phyloP scores from a whole-genome alignment of 2,329 filamentous ascomycete species.

The Ophiostoma angusticollis region DNA sequence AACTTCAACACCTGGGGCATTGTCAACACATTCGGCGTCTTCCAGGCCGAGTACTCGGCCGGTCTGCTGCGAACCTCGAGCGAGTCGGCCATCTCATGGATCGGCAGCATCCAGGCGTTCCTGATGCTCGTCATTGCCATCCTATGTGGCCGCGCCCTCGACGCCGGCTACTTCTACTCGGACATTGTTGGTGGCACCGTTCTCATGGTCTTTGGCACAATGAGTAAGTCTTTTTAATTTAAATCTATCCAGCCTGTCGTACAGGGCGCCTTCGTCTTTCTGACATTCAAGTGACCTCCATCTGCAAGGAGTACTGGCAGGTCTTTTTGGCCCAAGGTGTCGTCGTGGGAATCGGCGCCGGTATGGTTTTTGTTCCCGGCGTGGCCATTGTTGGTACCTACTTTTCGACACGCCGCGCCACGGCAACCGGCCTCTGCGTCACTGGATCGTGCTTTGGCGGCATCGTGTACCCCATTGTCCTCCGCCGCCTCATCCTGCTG shows the following conservation, averaged over 20 bases:
- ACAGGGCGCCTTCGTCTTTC: neutral
- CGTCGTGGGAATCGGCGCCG: constrained; percentile 42
- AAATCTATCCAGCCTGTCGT: no score
- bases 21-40: constrained; percentile 6
- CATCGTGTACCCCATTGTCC: constrained; percentile 12
- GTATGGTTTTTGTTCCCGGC: constrained; percentile 41
- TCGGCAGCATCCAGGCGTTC: constrained; percentile 34
- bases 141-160: constrained; percentile 32
- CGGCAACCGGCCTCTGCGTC: constrained; percentile 5
- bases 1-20: constrained; percentile 11
- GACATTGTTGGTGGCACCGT: constrained; percentile 29
- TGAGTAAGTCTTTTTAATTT: constrained; percentile 15
- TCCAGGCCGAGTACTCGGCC: constrained; percentile 6
- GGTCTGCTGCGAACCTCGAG: constrained; percentile 3
- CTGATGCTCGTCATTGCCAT: constrained; percentile 30
- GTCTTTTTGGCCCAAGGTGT: constrained; percentile 41
- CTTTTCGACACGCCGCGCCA: constrained; percentile 7
- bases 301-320: constrained; percentile 32
- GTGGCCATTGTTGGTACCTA: constrained; percentile 46
- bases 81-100: constrained; percentile 26
- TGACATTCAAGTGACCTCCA: constrained; percentile 20
- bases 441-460: constrained; percentile 20
- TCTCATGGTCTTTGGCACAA: constrained; percentile 33
- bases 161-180: constrained; percentile 31
- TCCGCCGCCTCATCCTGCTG: constrained; percentile 19